A percentile compares a stretch with the other conserved stretches of the same genome.
Conservation (phyloP, 1,284 basidiomycete species). For the Meripilus lineatus region DNA sequence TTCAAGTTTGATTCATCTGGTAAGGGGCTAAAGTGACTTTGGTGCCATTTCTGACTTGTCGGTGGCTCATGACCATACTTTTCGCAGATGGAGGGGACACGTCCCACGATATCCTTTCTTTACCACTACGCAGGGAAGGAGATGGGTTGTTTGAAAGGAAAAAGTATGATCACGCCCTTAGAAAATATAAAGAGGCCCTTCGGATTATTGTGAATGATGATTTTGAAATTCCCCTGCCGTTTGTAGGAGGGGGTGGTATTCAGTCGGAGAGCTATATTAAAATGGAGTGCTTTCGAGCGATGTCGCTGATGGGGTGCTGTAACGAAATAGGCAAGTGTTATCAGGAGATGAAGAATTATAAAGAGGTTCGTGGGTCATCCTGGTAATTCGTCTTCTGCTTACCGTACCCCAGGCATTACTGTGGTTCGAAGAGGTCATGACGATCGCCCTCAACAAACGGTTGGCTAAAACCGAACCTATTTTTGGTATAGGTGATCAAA, state of each 20-base stretch:
- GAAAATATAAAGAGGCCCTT: constrained; percentile 1
- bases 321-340: constrained; percentile 1
- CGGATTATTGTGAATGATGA: not conserved
- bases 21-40: no score
- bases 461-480: not conserved
- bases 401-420: not conserved
- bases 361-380: not conserved
- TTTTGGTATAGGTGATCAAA: not conserved
- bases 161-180: not conserved
- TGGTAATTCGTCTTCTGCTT: not conserved
- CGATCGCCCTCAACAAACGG: not conserved
- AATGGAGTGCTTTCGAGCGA: not conserved
- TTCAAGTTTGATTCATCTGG: no score
- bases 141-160: not conserved
- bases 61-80: no score
- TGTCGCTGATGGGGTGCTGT: constrained; percentile 3
- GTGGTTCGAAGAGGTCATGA: constrained; percentile 4
- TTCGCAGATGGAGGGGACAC: no score
- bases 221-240: constrained; percentile 1
- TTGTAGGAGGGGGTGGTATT: not conserved
- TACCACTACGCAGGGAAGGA: not conserved
- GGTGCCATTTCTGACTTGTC: no score
- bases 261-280: constrained; percentile 1
- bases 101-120: no score
- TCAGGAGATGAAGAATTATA: not conserved